Percentiles rank a stretch among this genome's conserved stretches.
Conservation (phyloP, 495 filamentous ascomycete species). For the Podospora tetraspora region DNA sequence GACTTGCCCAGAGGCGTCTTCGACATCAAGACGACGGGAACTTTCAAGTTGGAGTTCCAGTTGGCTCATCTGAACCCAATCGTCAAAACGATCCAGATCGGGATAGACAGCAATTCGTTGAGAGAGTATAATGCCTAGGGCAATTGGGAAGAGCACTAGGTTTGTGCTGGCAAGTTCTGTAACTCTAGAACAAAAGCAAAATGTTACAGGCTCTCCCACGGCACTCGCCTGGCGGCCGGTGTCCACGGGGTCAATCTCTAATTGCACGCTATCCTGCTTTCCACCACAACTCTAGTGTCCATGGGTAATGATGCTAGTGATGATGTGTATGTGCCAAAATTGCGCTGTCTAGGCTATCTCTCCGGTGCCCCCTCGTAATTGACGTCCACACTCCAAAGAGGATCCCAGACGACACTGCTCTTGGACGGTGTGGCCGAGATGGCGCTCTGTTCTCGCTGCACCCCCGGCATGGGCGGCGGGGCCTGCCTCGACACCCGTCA, state of each 20-base stretch:
- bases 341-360: not conserved
- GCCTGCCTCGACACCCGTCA: constrained; percentile 23
- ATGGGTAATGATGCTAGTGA: not conserved
- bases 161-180: not conserved
- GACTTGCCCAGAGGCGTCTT: not conserved
- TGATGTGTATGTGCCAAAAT: not conserved
- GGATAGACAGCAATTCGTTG: not conserved
- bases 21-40: not conserved
- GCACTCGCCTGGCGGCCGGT: not conserved
- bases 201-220: not conserved
- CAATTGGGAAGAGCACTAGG: not conserved
- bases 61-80: not conserved
- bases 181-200: not conserved
- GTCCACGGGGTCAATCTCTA: not conserved
- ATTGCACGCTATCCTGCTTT: not conserved
- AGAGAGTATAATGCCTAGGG: not conserved
- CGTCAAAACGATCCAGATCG: not conserved
- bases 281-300: not conserved
- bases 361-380: constrained; percentile 33
- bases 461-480: constrained; percentile 13
- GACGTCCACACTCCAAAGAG: constrained; percentile 49
- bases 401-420: constrained; percentile 49
- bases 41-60: not conserved
- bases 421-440: constrained; percentile 31
- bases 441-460: constrained; percentile 31